Evolutionary conservation across 331 rosid species (phyloP), one percentile per base, ranked within the genome.

Genomic region (Spiraea crenata): DNA sequence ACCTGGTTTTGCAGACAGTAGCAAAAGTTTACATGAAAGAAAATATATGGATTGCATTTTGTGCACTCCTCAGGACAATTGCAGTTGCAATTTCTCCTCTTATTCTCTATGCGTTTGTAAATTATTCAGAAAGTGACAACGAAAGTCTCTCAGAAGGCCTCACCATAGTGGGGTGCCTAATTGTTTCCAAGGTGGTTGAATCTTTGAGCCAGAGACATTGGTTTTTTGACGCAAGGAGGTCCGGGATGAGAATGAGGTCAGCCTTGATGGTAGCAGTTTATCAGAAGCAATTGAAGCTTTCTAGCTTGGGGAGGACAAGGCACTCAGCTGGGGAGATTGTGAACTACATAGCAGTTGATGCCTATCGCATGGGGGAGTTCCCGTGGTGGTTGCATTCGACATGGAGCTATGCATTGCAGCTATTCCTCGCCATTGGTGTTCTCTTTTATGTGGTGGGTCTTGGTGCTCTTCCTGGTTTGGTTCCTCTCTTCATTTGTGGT

Each of bases 191-290:
- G 78, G 55, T 84, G 15, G 68, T 84, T 39, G 95, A 84, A 58
- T 84, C 87, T 5, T 66, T 76, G 71, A 57, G 72, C 9, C 96
- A 92, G 25, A 88, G 97, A 55, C 96, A 88, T 52, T 85, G 89
- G 80, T 85, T 41, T 67, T 88, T 88, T 57, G 9, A 41, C 38
- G 65, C 96, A 6, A 85, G 90, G 77, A 77, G 88, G 77, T 83
- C 77, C 1, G 96, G 97, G 1, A 79, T 90, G 92, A 81, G 82
- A 68, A 89, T 90, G 81, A 82, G 98, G 69, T 90, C 97, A 3
- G 87, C 93, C 61, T 73, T 93, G 25, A 90, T 91, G 85, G 93
- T 87, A 31, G 96, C 90, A n/a, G 86, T 90, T 16, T 89, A 89
- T 74, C 46, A 72, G 16, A 89, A 89, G 79, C 89, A 85, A 78